Percentiles rank a stretch among this genome's conserved stretches.
phyloP scores from a whole-genome alignment of 1,284 basidiomycete genomes.

The Irpex lacteus region DNA sequence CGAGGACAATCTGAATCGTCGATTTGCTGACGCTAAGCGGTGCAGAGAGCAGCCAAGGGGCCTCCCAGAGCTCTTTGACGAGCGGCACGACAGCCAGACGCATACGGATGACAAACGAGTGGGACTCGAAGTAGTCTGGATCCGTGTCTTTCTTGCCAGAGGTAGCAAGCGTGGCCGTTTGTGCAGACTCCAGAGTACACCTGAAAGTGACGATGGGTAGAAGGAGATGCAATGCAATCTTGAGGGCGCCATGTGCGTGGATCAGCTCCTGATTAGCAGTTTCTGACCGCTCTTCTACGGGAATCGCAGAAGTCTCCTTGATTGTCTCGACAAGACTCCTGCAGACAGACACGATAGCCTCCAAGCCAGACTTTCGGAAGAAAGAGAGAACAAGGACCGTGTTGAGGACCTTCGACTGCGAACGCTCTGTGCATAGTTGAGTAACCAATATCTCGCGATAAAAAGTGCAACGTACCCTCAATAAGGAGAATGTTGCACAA shows the following conservation, averaged over 20 bases:
- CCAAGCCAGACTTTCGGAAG: constrained; percentile 71
- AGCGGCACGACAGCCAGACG: constrained; percentile 73
- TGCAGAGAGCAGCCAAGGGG: constrained; percentile 77
- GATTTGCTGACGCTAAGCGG: constrained; percentile 74
- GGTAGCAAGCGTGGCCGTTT: constrained; percentile 74
- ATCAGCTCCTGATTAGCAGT: constrained; percentile 59
- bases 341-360: constrained; percentile 64
- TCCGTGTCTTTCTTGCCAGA: constrained; percentile 78
- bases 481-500: constrained; percentile 74
- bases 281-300: constrained; percentile 55
- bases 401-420: constrained; percentile 72
- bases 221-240: constrained; percentile 79
- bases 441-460: too few species aligned
- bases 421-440: constrained; percentile 57
- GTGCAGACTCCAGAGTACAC: constrained; percentile 81
- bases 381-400: constrained; percentile 81
- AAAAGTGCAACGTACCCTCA: constrained; percentile 56
- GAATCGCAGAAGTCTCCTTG: constrained; percentile 45
- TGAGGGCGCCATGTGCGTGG: constrained; percentile 79
- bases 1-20: constrained; percentile 77
- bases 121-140: constrained; percentile 77
- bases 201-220: constrained; percentile 77
- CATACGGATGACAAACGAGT: constrained; percentile 83
- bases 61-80: constrained; percentile 75
- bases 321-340: constrained; percentile 57